Base-by-base conservation (phyloP, 139 green algal genomes). In the Zygnema cylindricum region DNA sequence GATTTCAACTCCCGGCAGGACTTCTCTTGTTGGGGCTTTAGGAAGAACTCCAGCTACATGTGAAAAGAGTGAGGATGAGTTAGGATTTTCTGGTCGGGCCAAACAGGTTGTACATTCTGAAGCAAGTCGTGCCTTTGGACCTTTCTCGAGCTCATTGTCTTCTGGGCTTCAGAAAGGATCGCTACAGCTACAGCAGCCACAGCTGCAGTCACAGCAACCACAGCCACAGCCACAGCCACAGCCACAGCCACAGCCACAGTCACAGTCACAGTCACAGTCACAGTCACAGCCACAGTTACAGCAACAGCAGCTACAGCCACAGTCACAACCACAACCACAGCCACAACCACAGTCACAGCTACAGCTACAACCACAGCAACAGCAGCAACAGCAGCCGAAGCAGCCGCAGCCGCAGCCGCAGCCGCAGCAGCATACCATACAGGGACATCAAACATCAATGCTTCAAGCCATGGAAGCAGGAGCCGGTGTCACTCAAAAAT, bases 371-470 rank as follows among this genome's bases (percentile, higher is more conserved):
- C 30, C 25, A 30, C 25, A 35, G 57, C 57, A 35, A 30, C 57
- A 73, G 76, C 76, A 83, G 76, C 76, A 83, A 33, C 76, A 82
- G 76, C 76, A 82, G 76, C 76, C 55, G 76, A 41, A 83, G 32
- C 76, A 83, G 76, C 76, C 38, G 35, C 22, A 39, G 78, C n/a
- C 36, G n/a, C 78, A 86, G 38, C 41, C 32, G 30, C 82, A 82
- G 33, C 82, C 1, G 2, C 81, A 81, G 2, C 43, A 76, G 41
- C 39, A 69, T 69, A 25, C 22, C 1, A 40, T 69, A 30, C 25
- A 54, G 55, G 36, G 77, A 7, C 82, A 87, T 49, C 82, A 87
- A 33, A 23, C 71, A 25, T 69, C 77, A 33, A 33, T 3, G 2
- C 77, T 21, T 25, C 77, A 84, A 33, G 41, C 36, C 25, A 35